Percentiles rank a stretch among this genome's conserved stretches.
These are phyloP conservation scores for Lodderomyces theae DNA, from an alignment of 1,139 yeast genomes.

Conservation along the genomic window DNA sequence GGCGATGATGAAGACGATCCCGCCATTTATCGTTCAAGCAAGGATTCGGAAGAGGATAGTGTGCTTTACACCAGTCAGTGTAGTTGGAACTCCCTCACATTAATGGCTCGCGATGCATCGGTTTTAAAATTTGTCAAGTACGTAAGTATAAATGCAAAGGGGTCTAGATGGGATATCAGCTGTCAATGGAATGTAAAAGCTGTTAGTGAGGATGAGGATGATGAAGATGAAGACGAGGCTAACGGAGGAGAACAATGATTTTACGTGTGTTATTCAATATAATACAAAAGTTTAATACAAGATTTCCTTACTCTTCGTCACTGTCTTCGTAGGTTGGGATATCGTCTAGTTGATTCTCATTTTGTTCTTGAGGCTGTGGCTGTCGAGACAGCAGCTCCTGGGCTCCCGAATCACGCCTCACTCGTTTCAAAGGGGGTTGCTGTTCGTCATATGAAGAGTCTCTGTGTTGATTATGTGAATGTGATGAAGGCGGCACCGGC, in stretches of 20 bases:
- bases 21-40: slow-evolving; percentile 51
- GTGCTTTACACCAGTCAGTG: slow-evolving; percentile 82
- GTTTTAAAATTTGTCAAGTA: slow-evolving; percentile 90
- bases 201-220: slow-evolving; percentile 19
- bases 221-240: neutral
- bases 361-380: slow-evolving; percentile 4
- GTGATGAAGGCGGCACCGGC: neutral
- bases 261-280: neutral
- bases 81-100: slow-evolving; percentile 72
- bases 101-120: slow-evolving; percentile 79
- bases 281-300: slow-evolving; percentile 2
- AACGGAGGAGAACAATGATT: neutral
- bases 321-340: slow-evolving; percentile 46
- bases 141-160: slow-evolving; percentile 83
- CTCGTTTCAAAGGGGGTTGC: slow-evolving; percentile 12
- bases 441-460: slow-evolving; percentile 8
- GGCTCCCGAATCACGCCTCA: slow-evolving; percentile 9
- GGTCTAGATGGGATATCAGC: slow-evolving; percentile 88
- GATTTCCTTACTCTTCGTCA: slow-evolving; percentile 29
- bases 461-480: neutral
- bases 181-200: slow-evolving; percentile 73
- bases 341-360: slow-evolving; percentile 21
- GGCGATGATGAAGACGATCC: slow-evolving; percentile 56
- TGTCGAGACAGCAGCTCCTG: slow-evolving; percentile 4
- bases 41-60: slow-evolving; percentile 65